A percentile compares a stretch with the other conserved stretches of the same genome.
phyloP scores from a whole-genome alignment of 352 stramenopile species.

The Phytophthora idaei region DNA sequence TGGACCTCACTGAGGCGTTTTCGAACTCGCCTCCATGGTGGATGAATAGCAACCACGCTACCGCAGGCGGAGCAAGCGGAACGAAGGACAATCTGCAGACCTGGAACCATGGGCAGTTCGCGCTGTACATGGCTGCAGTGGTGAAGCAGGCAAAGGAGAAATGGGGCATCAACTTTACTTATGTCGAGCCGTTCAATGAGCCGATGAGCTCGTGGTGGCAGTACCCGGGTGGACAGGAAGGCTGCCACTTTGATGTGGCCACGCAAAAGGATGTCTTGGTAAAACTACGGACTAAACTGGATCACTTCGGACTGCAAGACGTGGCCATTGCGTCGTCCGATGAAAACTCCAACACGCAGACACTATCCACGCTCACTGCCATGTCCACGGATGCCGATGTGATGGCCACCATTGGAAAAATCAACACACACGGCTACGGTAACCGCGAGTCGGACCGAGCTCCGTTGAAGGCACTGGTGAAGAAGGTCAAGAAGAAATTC shows the following conservation, averaged over 20 bases:
- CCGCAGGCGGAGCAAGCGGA: conserved; percentile 45
- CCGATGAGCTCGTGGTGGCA: conserved; percentile 37
- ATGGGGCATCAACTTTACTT: conserved; percentile 57
- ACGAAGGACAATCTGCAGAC: conserved; percentile 53
- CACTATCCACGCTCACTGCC: conserved; percentile 40
- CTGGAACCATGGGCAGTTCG: conserved; percentile 57
- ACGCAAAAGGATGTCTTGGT: conserved; percentile 51
- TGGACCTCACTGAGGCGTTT: conserved; percentile 55
- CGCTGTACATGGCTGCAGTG: conserved; percentile 50
- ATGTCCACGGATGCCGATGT: conserved; percentile 36
- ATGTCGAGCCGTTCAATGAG: conserved; percentile 69
- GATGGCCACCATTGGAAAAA: conserved; percentile 46
- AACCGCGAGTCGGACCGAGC: conserved; percentile 44
- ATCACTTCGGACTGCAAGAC: conserved; percentile 34
- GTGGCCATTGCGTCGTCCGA: conserved; percentile 53
- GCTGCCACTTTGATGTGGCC: conserved; percentile 53
- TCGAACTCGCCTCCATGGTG: conserved; percentile 71
- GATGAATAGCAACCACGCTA: conserved; percentile 64
- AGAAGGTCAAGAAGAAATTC: conserved; percentile 44
- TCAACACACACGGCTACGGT: conserved; percentile 68
- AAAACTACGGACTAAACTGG: conserved; percentile 44
- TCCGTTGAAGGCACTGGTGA: conserved; percentile 39
- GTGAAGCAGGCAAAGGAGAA: conserved; percentile 47
- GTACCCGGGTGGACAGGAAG: conserved; percentile 42
- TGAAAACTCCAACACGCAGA: conserved; percentile 53